Evolutionary conservation across 306 rosid species (phyloP).

Genomic region (Trichosanthes cucumerina): DNA sequence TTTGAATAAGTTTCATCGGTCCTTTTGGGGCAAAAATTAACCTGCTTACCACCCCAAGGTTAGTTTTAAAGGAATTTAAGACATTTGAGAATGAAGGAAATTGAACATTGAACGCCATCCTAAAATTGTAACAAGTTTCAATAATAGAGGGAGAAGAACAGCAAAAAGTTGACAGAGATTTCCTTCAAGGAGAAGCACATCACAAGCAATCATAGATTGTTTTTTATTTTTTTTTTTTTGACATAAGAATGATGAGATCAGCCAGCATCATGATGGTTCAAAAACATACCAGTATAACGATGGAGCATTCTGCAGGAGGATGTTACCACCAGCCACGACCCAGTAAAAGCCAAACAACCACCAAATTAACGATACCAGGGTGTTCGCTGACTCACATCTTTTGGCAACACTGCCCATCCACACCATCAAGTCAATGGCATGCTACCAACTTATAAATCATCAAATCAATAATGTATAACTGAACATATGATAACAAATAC

Average conservation of each 20-base stretch:
- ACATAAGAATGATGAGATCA: not conserved
- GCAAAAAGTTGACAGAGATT: not conserved
- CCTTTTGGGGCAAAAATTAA: not conserved
- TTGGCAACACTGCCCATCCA: slow-evolving; percentile 36
- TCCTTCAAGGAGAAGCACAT: not conserved
- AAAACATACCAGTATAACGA: slow-evolving; percentile 71
- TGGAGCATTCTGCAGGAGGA: slow-evolving; percentile 66
- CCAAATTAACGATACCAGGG: slow-evolving; percentile 82
- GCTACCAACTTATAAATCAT: slow-evolving; percentile 8
- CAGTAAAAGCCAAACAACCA: slow-evolving; percentile 95
- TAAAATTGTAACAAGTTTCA: not conserved
- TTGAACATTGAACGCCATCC: not conserved
- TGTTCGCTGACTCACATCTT: slow-evolving; percentile 76
- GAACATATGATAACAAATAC: not conserved
- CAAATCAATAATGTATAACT: slow-evolving; percentile 9
- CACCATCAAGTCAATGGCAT: slow-evolving; percentile 26
- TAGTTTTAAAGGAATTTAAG: not conserved
- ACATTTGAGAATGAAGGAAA: not conserved
- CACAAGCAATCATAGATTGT: not conserved
- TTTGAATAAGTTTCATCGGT: not conserved
- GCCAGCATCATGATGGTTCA: slow-evolving; percentile 6
- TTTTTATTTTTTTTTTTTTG: not conserved
- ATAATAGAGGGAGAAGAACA: not conserved
- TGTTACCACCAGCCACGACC: slow-evolving; percentile 78
- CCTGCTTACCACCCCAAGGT: not conserved